Conservation (phyloP, 768 basidiomycete species). For the Lentinula guzmanii region DNA sequence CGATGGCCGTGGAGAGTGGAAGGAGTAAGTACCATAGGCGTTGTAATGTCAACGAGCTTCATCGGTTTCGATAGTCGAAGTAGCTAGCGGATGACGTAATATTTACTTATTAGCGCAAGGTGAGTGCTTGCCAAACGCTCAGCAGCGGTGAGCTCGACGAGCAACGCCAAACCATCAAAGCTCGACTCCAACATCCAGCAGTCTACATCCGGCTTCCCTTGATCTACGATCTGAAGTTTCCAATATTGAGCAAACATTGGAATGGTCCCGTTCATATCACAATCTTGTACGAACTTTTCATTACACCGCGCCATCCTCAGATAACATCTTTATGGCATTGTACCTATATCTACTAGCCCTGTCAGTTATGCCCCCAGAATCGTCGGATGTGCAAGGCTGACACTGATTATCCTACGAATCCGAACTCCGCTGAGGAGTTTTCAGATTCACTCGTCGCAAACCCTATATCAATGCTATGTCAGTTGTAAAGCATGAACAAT, state of each 20-base stretch:
- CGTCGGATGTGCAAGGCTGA: not conserved
- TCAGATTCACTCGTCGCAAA: not conserved
- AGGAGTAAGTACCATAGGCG: no score
- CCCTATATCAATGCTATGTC: not conserved
- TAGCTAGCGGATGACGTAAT: no score
- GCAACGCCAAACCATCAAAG: no score
- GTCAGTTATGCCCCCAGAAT: not conserved
- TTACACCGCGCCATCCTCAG: not conserved
- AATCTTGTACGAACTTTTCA: not conserved
- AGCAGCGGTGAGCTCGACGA: no score
- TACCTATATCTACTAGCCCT: not conserved
- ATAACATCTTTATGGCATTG: not conserved
- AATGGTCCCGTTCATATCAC: not conserved
- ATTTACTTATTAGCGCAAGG: no score
- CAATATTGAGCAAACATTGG: not conserved
- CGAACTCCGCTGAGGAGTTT: not conserved
- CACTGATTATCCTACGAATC: not conserved
- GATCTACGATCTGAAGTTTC: no score
- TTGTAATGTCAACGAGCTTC: no score
- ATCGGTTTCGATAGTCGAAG: no score
- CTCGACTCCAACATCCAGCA: no score
- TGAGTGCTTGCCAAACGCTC: no score
- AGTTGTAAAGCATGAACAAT: not conserved
- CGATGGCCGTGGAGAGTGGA: no score
- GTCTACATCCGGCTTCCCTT: no score